A percentile compares a stretch with the other conserved stretches of the same genome.
phyloP scores from a whole-genome alignment of 495 filamentous ascomycete species.

The Lepraria neglecta region DNA sequence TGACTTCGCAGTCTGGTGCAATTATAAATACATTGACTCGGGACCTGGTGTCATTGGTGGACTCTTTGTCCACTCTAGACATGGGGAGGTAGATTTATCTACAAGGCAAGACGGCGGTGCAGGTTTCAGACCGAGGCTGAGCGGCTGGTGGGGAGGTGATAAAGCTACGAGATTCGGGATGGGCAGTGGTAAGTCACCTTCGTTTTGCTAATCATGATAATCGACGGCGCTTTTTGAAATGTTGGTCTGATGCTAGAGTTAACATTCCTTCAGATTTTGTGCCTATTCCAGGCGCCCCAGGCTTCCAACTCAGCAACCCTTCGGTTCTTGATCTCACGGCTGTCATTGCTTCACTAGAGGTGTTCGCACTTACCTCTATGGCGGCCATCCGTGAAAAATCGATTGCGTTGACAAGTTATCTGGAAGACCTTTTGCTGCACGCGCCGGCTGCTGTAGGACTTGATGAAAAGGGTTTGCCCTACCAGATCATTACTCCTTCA shows the following conservation, averaged over 20 bases:
- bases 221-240: neutral
- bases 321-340: conserved; percentile 56
- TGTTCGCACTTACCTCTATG: conserved; percentile 73
- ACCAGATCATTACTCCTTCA: conserved; percentile 73
- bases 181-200: conserved; percentile 51
- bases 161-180: conserved; percentile 71
- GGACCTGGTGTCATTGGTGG: conserved; percentile 85
- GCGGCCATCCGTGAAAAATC: conserved; percentile 65
- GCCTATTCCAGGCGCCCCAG: conserved; percentile 59
- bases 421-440: conserved; percentile 60
- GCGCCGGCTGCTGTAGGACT: conserved; percentile 38
- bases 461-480: conserved; percentile 43
- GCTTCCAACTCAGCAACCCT: conserved; percentile 59
- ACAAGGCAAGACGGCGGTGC: conserved; percentile 33
- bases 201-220: neutral
- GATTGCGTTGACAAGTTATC: conserved; percentile 66
- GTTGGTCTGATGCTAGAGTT: neutral
- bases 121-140: conserved; percentile 52
- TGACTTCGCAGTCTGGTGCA: conserved; percentile 96
- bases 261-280: conserved; percentile 50
- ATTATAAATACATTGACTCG: conserved; percentile 92
- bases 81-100: conserved; percentile 49
- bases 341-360: conserved; percentile 66
- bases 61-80: conserved; percentile 75
- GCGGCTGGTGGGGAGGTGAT: conserved; percentile 89